Evolutionary conservation across 352 stramenopile species (phyloP), one percentile per base, ranked within the genome.

Genomic region (Globisporangium nodosum): DNA sequence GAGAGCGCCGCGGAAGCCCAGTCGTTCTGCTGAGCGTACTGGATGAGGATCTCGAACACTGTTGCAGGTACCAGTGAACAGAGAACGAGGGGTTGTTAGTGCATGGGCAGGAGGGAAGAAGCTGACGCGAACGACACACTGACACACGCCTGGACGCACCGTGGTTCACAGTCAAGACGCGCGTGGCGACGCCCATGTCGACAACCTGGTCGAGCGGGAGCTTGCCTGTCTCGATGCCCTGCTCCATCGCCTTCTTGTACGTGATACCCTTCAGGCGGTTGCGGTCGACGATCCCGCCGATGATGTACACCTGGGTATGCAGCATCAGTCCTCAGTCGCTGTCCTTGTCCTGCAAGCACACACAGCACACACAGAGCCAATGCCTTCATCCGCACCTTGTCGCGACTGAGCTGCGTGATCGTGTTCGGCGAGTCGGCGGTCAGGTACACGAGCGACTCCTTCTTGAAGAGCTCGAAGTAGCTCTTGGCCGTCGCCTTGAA

Each of bases 251-350:
- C 64, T 97, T 96, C 52, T 97, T 70, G 57, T 97, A 96, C 13
- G 96, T 96, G 20, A 85, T 82, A 11, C 85, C 76, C 65, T 98
- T 98, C n/a, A 98, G 79, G n/a, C 96, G 85, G 69, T 98, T 99
- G 53, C 96, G 81, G 76, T 99, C 96, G 27, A 99, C 96, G 69
- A 99, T 99, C 21, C 96, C 96, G 18, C 96, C 96, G 67, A 99
- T 99, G 47, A 98, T 92, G 70, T 98, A 99, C 30, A 97, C 85
- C 76, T 87, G 46, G 24, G 24, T 37, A 50, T 37, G 3, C 16
- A 21, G 27, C 40, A 39, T 37, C 6, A 37, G 33, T 37, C 9
- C 33, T 37, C 33, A 11, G 5, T 37, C 33, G 33, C 33, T 37
- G 33, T 37, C 33, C 33, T 37, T 37, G 33, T 37, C 33, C 33